Evolutionary conservation across 768 basidiomycete species (phyloP).

Genomic region (Xerocomus brunneocitrinus): DNA sequence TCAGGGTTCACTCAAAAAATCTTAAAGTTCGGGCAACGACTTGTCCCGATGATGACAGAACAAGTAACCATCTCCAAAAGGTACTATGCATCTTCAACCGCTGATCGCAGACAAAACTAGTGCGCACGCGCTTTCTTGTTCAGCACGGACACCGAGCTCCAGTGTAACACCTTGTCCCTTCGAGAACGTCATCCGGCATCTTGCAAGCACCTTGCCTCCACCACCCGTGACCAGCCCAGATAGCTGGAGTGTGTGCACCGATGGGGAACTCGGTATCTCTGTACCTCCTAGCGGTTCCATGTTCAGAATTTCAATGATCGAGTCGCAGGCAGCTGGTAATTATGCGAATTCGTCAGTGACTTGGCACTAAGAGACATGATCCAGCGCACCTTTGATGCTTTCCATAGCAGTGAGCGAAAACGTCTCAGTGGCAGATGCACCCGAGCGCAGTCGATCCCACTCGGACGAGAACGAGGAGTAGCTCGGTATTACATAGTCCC

Average conservation of each 20-base stretch:
- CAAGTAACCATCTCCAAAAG: not conserved
- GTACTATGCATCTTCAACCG: slow-evolving; percentile 37
- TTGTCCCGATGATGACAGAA: not conserved
- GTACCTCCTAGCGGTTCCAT: slow-evolving; percentile 97
- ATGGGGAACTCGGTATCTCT: slow-evolving; percentile 71
- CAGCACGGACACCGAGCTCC: slow-evolving; percentile 87
- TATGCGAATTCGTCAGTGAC: slow-evolving; percentile 11
- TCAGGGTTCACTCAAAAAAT: not conserved
- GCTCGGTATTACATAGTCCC: slow-evolving; percentile 94
- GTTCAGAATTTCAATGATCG: slow-evolving; percentile 90
- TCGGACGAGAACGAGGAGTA: slow-evolving; percentile 90
- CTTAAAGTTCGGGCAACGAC: not conserved
- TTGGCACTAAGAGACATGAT: slow-evolving; percentile 6
- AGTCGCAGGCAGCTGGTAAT: slow-evolving; percentile 84
- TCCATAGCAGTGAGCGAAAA: slow-evolving; percentile 91
- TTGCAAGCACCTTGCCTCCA: slow-evolving; percentile 91
- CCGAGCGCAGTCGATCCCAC: slow-evolving; percentile 87
- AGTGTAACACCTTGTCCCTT: slow-evolving; percentile 88
- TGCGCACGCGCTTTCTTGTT: slow-evolving; percentile 80
- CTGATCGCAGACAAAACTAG: slow-evolving; percentile 90
- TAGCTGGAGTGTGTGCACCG: slow-evolving; percentile 91
- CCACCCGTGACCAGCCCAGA: slow-evolving; percentile 89
- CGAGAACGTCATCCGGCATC: slow-evolving; percentile 94
- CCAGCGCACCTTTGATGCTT: slow-evolving; percentile 78
- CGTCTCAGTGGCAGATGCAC: slow-evolving; percentile 82